Conservation (phyloP, 2,329 filamentous ascomycete genomes). For the Rhinocladiella similis region DNA sequence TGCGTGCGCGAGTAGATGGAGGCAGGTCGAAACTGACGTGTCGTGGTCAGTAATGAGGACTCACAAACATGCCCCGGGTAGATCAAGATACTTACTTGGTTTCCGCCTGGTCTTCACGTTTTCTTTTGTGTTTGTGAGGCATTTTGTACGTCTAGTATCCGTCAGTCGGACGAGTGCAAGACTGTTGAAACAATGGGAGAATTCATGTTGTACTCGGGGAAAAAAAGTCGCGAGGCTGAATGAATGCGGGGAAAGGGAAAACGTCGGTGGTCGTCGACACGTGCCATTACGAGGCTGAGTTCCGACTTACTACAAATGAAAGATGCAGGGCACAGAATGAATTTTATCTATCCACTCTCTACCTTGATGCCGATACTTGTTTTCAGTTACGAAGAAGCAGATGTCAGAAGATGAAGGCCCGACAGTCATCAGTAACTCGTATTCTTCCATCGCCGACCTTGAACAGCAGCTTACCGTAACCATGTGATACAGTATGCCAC, state of each 20-base stretch:
- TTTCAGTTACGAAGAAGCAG: not conserved
- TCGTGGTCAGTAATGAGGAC: slow-evolving; percentile 27
- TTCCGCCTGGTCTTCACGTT: slow-evolving; percentile 54
- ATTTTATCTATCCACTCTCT: not conserved
- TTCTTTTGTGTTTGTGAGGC: slow-evolving; percentile 84
- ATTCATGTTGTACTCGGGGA: not conserved
- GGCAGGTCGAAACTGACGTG: slow-evolving; percentile 56
- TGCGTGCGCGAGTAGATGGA: slow-evolving; percentile 58
- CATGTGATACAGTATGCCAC: not conserved
- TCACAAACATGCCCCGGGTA: slow-evolving; percentile 37
- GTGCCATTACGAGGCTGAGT: too few species aligned
- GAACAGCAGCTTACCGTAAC: not conserved
- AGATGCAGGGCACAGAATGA: not conserved
- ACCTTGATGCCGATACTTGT: not conserved
- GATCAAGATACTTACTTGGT: slow-evolving; percentile 33
- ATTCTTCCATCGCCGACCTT: too few species aligned
- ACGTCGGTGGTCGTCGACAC: too few species aligned
- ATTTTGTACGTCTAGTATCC: slow-evolving; percentile 47
- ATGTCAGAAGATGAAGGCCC: not conserved
- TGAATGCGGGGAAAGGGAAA: not conserved
- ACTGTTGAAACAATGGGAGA: too few species aligned
- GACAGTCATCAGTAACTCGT: too few species aligned
- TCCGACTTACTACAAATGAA: too few species aligned
- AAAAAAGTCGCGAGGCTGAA: not conserved
- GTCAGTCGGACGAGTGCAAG: not conserved